Evolutionary conservation across 2,329 filamentous ascomycete genomes (phyloP).

Genomic region (Fusarium ramigenum): DNA sequence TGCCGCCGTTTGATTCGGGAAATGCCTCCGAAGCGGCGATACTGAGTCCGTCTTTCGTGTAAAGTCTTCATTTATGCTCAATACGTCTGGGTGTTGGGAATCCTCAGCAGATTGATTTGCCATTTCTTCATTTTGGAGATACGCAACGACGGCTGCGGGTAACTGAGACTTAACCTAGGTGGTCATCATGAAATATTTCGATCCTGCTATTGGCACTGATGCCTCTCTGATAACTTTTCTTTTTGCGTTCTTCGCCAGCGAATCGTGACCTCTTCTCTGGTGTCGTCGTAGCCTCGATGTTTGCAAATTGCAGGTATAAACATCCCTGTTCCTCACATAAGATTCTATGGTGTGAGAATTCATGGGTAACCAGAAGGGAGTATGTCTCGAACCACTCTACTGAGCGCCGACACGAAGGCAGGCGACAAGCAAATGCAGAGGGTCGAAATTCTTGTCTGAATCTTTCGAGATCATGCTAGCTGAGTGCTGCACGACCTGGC

Average conservation of each 20-base stretch:
- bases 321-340: not conserved
- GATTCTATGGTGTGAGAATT: not conserved
- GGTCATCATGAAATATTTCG: not conserved
- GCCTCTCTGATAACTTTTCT: not conserved
- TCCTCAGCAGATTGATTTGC: not conserved
- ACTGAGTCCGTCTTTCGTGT: no score
- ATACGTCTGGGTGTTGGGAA: no score
- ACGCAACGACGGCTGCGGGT: not conserved
- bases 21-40: no score
- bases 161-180: not conserved
- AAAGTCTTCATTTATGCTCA: no score
- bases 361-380: not conserved
- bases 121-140: fast-evolving
- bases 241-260: fast-evolving
- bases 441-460: not conserved
- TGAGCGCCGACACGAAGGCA: not conserved
- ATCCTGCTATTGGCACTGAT: not conserved
- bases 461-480: not conserved
- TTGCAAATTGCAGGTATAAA: not conserved
- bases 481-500: not conserved
- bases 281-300: not conserved
- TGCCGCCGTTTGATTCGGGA: no score
- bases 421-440: not conserved
- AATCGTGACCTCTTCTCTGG: not conserved
- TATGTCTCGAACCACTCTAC: not conserved